These are phyloP conservation scores for Tuber calosporum DNA, from an alignment of 495 filamentous ascomycete genomes.

Conservation along the genomic window DNA sequence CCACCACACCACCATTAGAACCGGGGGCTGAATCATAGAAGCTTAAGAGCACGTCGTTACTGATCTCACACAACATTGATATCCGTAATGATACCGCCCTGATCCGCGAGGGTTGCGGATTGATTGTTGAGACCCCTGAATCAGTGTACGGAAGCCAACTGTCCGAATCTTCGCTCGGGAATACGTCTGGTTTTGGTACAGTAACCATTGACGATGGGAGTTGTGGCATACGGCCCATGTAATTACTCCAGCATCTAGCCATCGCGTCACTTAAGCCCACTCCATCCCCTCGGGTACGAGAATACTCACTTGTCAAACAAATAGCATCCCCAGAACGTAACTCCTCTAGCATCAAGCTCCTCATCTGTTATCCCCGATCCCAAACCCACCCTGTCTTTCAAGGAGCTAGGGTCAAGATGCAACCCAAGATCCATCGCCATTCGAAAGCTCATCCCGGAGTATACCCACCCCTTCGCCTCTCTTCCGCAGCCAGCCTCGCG, in stretches of 20 bases:
- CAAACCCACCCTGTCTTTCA: conserved; percentile 29
- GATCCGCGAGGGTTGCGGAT: conserved; percentile 73
- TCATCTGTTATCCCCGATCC: conserved; percentile 61
- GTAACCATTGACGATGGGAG: conserved; percentile 68
- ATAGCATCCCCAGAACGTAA: conserved; percentile 99
- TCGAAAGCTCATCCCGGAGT: conserved; percentile 96
- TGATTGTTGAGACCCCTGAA: conserved; percentile 53
- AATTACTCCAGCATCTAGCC: conserved; percentile 89
- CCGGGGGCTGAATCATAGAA: conserved; percentile 75
- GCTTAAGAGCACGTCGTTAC: conserved; percentile 74
- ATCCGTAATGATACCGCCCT: conserved; percentile 76
- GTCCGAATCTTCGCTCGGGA: conserved; percentile 79
- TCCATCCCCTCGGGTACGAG: neutral
- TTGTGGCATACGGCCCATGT: conserved; percentile 87
- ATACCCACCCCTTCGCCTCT: conserved; percentile 95
- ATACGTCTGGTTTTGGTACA: conserved; percentile 82
- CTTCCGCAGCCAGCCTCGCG: conserved; percentile 91
- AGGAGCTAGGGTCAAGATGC: conserved; percentile 59
- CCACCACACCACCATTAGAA: conserved; percentile 45
- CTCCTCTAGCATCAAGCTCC: conserved; percentile 77
- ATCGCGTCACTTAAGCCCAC: conserved; percentile 27
- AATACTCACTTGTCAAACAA: conserved; percentile 76
- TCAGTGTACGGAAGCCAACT: conserved; percentile 87
- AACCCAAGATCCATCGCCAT: conserved; percentile 94
- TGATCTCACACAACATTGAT: conserved; percentile 80